Percentiles rank a stretch among this genome's conserved stretches.
Evolutionary conservation across 352 stramenopile genomes (phyloP).

Genomic region (Pythium brachiatum): DNA sequence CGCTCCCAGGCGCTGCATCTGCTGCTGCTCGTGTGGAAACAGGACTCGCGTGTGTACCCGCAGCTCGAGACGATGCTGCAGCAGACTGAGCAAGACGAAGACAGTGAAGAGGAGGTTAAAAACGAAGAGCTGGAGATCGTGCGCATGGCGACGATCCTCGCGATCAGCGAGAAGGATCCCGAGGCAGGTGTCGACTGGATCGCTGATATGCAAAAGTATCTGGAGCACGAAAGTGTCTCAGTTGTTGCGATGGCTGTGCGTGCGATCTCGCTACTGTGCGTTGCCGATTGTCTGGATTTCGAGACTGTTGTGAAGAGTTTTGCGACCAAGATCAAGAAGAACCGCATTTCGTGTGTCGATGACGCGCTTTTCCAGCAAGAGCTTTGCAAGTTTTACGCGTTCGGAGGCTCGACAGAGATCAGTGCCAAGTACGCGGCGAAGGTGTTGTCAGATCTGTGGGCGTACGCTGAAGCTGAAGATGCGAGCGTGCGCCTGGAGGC

Average conservation of each 20-base stretch:
- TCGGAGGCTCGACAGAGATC: constrained; percentile 33
- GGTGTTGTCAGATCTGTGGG: constrained; percentile 52
- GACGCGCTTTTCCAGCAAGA: constrained; percentile 52
- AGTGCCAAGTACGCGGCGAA: constrained; percentile 47
- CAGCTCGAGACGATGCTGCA: constrained; percentile 52
- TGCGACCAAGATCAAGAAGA: constrained; percentile 61
- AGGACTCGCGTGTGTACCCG: constrained; percentile 67
- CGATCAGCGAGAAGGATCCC: constrained; percentile 56
- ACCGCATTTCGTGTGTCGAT: constrained; percentile 47
- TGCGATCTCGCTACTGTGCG: constrained; percentile 54
- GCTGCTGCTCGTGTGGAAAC: constrained; percentile 58
- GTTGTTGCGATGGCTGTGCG: constrained; percentile 65
- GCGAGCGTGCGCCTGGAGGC: constrained; percentile 41
- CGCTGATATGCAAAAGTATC: constrained; percentile 45
- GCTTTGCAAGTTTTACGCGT: constrained; percentile 52
- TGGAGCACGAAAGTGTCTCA: constrained; percentile 50
- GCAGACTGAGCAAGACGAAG: constrained; percentile 33
- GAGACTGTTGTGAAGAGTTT: constrained; percentile 78
- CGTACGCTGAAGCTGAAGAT: constrained; percentile 32
- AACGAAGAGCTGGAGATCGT: constrained; percentile 42
- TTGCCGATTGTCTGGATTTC: constrained; percentile 68
- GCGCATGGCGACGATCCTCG: constrained; percentile 59
- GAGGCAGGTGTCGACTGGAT: constrained; percentile 75
- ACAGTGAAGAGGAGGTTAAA: constrained; percentile 29
- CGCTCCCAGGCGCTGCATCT: constrained; percentile 51